Base-by-base conservation (phyloP, 805 yeast genomes). In the Metschnikowia dekortorum region DNA sequence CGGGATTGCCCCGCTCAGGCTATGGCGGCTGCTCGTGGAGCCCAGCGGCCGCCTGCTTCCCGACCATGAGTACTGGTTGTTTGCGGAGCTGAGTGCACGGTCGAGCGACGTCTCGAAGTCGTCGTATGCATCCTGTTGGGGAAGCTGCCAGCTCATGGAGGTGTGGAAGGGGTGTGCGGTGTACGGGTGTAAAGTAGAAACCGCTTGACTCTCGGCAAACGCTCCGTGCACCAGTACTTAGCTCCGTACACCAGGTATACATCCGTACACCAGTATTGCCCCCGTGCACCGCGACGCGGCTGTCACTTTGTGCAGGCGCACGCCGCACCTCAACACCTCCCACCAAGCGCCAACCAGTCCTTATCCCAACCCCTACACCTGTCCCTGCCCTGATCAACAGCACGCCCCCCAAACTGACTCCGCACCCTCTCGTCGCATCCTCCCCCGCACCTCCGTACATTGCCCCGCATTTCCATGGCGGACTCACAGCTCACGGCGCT, bases 21-120 rank as follows among this genome's bases (percentile, higher is more conserved):
- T 35, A 7, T 26, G 35, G 8, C 46, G 13, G 40, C 46, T 44
- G 40, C 10, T 26, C 8, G 37, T 26, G 6, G 58, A 32, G 16
- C 54, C 63, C 48, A 51, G 55, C 22, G 62, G 56, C 22, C 62
- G 63, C 39, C 65, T 65, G 50, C 71, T 61, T 60, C 53, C 62
- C 57, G 63, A 34, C 53, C 53, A 57, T 60, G 69, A 49, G 44
- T 62, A 64, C 35, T 68, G 58, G 68, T 74, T 56, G 35, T 46
- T 29, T 56, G 71, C 73, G 60, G 66, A 69, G 52, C 81, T 81
- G 55, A 85, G 68, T 1, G 89, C 92, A 44, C 81, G 81, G 58
- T 83, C 87, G 51, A 84, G 70, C 9, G 86, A 81, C 54, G 73
- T 75, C 61, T 85, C 89, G 61, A 85, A 80, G 55, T 80, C 78